Percentiles rank a stretch among this genome's conserved stretches.
Evolutionary conservation across 805 yeast genomes (phyloP).

Genomic region (Wickerhamomyces xylosicus): DNA sequence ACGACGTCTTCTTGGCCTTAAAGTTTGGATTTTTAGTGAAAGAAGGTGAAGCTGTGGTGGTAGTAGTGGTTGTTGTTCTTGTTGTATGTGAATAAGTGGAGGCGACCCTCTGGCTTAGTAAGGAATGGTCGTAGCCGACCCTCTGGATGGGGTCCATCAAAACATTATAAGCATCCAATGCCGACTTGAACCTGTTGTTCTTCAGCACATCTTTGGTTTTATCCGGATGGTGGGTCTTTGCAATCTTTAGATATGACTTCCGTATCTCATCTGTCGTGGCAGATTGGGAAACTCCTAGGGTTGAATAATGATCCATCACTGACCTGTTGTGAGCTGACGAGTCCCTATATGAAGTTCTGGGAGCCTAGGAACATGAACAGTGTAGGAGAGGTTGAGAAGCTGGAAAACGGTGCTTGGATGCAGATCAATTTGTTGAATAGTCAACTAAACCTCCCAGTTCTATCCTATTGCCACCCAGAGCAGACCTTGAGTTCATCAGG

Average conservation of each 20-base stretch:
- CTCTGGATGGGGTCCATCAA: slow-evolving; percentile 20
- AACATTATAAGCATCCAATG: slow-evolving; percentile 23
- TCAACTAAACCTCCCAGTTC: too few relatives aligned
- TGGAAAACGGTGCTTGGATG: too few relatives aligned
- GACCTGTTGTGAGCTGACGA: too few relatives aligned
- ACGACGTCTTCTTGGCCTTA: not conserved
- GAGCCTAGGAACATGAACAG: too few relatives aligned
- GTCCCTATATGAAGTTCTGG: too few relatives aligned
- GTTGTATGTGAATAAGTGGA: not conserved
- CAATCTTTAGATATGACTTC: slow-evolving; percentile 30
- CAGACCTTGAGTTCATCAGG: too few relatives aligned
- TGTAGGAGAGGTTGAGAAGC: too few relatives aligned
- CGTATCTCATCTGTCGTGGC: slow-evolving; percentile 20
- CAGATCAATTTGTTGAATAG: too few relatives aligned
- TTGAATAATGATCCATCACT: not conserved
- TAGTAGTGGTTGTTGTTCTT: not conserved
- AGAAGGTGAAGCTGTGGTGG: not conserved
- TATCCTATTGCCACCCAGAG: too few relatives aligned
- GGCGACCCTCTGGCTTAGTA: not conserved
- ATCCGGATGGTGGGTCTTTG: slow-evolving; percentile 38
- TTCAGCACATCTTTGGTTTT: slow-evolving; percentile 16
- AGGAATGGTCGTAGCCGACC: slow-evolving; percentile 17
- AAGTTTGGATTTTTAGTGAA: not conserved
- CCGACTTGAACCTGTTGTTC: slow-evolving; percentile 21
- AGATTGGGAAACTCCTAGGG: not conserved